Conservation (phyloP, 2,329 filamentous ascomycete species). For the Bimuria novae-zelandiae region DNA sequence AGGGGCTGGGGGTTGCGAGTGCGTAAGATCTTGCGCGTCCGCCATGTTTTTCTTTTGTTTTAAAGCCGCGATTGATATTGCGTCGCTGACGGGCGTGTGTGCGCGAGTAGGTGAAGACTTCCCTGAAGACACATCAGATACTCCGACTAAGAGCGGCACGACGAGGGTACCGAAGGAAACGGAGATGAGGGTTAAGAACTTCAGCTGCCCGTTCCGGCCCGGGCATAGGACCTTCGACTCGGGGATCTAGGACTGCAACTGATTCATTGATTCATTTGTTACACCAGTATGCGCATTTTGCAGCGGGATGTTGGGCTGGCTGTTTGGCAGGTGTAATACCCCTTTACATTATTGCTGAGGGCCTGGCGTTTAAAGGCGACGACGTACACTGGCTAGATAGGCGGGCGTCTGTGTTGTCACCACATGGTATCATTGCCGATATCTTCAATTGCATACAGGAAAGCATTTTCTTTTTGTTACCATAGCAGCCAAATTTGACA, state of each 20-base stretch:
- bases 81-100: conserved; percentile 1
- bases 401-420: too few relatives aligned
- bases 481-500: too few relatives aligned
- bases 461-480: too few relatives aligned
- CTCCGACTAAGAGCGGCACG: neutral
- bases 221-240: neutral
- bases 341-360: neutral
- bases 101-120: conserved; percentile 5
- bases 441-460: too few relatives aligned
- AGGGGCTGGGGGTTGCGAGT: conserved; percentile 44
- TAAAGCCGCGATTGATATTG: neutral
- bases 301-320: neutral
- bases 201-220: neutral
- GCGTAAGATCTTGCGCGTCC: conserved; percentile 24
- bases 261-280: neutral
- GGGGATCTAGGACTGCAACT: conserved; percentile 5
- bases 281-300: neutral
- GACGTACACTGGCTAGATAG: too few relatives aligned
- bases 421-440: too few relatives aligned
- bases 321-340: conserved; percentile 6
- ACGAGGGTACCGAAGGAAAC: neutral
- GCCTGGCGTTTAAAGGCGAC: neutral
- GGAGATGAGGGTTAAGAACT: neutral
- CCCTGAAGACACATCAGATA: neutral
- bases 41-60: conserved; percentile 3